Evolutionary conservation across 352 stramenopile species (phyloP), one percentile per base, ranked within the genome.

Genomic region (Globisporangium polare): DNA sequence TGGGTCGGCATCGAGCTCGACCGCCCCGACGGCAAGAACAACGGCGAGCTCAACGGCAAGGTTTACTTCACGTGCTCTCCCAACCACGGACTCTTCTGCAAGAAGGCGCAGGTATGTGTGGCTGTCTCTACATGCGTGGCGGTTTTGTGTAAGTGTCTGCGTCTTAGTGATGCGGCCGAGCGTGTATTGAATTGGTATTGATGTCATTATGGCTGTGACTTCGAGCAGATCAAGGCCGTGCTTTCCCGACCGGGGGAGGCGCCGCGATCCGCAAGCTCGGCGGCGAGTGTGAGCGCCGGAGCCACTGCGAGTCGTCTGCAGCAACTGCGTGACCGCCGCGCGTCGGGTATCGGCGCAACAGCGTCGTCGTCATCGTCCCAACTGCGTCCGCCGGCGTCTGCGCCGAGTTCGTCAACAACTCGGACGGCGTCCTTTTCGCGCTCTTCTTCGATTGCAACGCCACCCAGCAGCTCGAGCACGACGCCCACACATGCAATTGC

Each of bases 1-100:
- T 95, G 85, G 87, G 74, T 90, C 13, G 87, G 87, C 26, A 78
- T 95, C 31, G 87, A 95, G 65, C 69, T 95, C 20, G 83, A 94
- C 39, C 69, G 66, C 1, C 76, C 85, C 26, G 83, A 94, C 20
- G 87, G 87, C 12, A 93, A 93, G 72, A 91, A 95, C 79, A 91
- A 88, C 58, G 87, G 87, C 58, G 80, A 90, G 67, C 69, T 95
- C 51, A 90, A 91, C 54, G 87, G 85, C 55, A 72, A 74, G 56
- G 77, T 87, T 22, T 95, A 95, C 74, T 95, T 95, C 65, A 76
- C 62, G 2, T 94, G 84, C 52, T 69, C 69, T 20, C 62, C 72
- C n/a, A 84, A 89, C 65, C 75, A 89, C 64, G 83, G 85, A 0
- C 71, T 94, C 3, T 95, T 95, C 58, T 77, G 89, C 33, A 90